A percentile compares a stretch with the other conserved stretches of the same genome.
phyloP scores from a whole-genome alignment of 2,329 filamentous ascomycete genomes.

The Pseudocercospora cruenta region DNA sequence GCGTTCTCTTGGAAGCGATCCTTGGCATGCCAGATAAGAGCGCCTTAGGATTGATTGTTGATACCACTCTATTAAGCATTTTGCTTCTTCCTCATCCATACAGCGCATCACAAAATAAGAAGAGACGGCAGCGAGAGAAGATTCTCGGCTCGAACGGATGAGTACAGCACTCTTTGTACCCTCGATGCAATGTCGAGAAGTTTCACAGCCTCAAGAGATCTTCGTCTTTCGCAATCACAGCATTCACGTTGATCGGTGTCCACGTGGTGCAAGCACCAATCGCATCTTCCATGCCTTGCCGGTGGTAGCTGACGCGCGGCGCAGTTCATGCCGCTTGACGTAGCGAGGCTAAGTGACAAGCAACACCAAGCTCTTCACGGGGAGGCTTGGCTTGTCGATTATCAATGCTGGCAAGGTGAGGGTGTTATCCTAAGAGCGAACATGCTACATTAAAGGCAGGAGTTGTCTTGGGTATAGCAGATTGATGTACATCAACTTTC shows the following conservation, averaged over 20 bases:
- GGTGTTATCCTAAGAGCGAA: not conserved
- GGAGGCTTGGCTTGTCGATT: not conserved
- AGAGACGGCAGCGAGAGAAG: too few relatives aligned
- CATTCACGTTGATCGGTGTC: too few relatives aligned
- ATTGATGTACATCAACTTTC: not conserved
- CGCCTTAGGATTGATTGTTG: not conserved
- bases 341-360: not conserved
- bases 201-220: not conserved
- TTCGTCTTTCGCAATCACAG: not conserved
- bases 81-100: not conserved
- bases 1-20: not conserved
- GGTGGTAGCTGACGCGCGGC: not conserved
- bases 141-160: not conserved
- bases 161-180: not conserved
- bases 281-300: too few relatives aligned
- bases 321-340: not conserved
- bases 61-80: not conserved
- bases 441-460: not conserved
- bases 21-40: not conserved
- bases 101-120: not conserved
- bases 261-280: too few relatives aligned
- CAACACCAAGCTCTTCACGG: not conserved
- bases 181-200: not conserved
- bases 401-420: not conserved
- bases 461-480: not conserved